Base-by-base conservation (phyloP, 306 rosid species). In the Ammopiptanthus mongolicus region DNA sequence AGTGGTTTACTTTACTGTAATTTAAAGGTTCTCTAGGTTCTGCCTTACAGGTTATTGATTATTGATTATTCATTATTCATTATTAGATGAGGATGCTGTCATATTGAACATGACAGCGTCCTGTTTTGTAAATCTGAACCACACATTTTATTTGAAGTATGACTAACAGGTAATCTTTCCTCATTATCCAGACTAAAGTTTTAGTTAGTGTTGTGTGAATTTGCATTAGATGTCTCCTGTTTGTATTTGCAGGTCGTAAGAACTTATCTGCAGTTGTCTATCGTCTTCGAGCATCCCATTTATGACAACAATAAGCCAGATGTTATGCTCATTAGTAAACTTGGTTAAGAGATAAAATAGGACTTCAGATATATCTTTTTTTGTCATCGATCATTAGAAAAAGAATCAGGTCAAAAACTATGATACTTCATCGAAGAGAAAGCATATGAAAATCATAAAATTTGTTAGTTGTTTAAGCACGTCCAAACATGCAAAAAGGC, bases 111-210 rank as follows among this genome's bases (percentile, higher is more conserved):
- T 81, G 85, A 56, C 56, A 34, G 71, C 39, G 11, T 72, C 61
- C 71, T 77, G 66, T 76, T 69, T 31, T 84, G 87, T 84, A 80
- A 60, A 84, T 67, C 53, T 46, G 46, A 46, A 76, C 19, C 29
- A 65, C 52, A 73, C 34, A 52, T 51, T 73, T 61, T 66, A 50
- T 80, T 52, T 76, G 6, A 8, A 69, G 58, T 52, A 63, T 72
- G 60, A 29, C 73, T 52, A 42, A 78, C 57, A 73, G 53, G 22
- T 51, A 47, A 17, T 66, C 29, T 19, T 57, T 58, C 58, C 68
- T 46, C 29, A 50, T 56, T 47, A 13, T 7, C 5, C 33, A 56
- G 34, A 65, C 14, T 58, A 23, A 3, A 37, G 23, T 29, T n/a
- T 6, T 5, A 15, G 44, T 28, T 29, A 15, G 2, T 0, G 1